Percentiles rank a stretch among this genome's conserved stretches.
Evolutionary conservation across 2,329 filamentous ascomycete genomes (phyloP).

Genomic region (Colletotrichum higginsianum): DNA sequence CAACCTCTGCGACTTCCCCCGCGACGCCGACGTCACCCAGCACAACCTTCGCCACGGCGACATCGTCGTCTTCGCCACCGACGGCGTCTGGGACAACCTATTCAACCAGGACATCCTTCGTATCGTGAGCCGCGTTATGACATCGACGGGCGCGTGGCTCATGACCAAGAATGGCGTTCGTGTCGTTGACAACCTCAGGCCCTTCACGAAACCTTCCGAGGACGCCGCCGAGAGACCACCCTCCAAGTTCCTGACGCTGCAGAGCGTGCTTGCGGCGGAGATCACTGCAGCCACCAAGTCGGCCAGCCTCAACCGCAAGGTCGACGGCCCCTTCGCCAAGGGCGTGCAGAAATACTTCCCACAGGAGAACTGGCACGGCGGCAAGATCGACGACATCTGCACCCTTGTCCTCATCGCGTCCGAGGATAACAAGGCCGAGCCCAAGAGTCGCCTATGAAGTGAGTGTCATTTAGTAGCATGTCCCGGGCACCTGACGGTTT

Average conservation of each 20-base stretch:
- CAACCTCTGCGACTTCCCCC: conserved; percentile 86
- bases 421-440: conserved; percentile 63
- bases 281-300: conserved; percentile 87
- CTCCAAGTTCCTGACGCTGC: conserved; percentile 67
- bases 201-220: conserved; percentile 64
- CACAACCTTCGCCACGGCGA: conserved; percentile 89
- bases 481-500: background rate
- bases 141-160: conserved; percentile 80
- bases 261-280: conserved; percentile 83
- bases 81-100: conserved; percentile 96
- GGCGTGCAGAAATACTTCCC: conserved; percentile 93
- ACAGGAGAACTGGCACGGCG: conserved; percentile 87
- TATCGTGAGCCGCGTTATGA: conserved; percentile 84
- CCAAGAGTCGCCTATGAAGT: conserved; percentile 50
- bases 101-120: conserved; percentile 90
- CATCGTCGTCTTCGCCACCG: conserved; percentile 92
- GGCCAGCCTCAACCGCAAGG: conserved; percentile 84
- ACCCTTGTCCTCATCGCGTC: conserved; percentile 85
- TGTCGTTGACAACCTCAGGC: conserved; percentile 72
- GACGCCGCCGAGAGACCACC: conserved; percentile 45
- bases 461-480: background rate
- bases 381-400: conserved; percentile 97
- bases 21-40: conserved; percentile 84
- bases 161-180: conserved; percentile 70
- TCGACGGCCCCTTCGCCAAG: conserved; percentile 94